Conservation (phyloP, 495 filamentous ascomycete genomes). For the Talaromyces borbonicus region DNA sequence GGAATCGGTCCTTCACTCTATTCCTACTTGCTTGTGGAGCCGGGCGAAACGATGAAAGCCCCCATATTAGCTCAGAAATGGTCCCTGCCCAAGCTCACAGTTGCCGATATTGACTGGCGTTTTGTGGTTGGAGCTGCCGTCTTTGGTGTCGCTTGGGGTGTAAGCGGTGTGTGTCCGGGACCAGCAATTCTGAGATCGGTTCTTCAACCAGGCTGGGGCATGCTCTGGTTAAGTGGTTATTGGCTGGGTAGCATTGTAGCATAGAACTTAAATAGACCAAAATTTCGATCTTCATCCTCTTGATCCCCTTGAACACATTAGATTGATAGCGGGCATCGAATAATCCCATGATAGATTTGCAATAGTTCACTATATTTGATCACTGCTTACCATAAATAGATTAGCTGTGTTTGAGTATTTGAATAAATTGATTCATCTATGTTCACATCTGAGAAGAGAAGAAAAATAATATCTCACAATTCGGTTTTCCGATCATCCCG, state of each 20-base stretch:
- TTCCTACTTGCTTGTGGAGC: constrained; percentile 21
- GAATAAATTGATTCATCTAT: no score
- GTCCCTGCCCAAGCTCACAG: constrained; percentile 34
- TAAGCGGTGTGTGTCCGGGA: constrained; percentile 47
- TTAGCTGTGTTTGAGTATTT: no score
- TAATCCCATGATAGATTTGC: no score
- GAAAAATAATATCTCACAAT: constrained; percentile 30
- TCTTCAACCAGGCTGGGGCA: constrained; percentile 40
- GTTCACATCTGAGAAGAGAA: constrained; percentile 12
- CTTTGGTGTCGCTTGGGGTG: constrained; percentile 49
- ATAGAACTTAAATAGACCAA: no score
- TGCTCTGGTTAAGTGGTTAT: constrained; percentile 41
- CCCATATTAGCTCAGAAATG: constrained; percentile 38
- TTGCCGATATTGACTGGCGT: constrained; percentile 43
- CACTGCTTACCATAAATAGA: no score
- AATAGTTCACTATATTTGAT: no score
- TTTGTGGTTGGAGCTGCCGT: constrained; percentile 39
- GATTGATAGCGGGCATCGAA: no score
- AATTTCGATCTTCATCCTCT: no score
- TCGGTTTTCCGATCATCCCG: constrained; percentile 27
- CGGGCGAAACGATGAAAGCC: constrained; percentile 17
- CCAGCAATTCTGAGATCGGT: constrained; percentile 40
- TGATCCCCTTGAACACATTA: no score
- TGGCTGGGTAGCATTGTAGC: constrained; percentile 23
- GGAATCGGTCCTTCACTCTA: constrained; percentile 38